A percentile compares a stretch with the other conserved stretches of the same genome.
Evolutionary conservation across 768 basidiomycete genomes (phyloP).

Genomic region (Gelatoporia subvermispora): DNA sequence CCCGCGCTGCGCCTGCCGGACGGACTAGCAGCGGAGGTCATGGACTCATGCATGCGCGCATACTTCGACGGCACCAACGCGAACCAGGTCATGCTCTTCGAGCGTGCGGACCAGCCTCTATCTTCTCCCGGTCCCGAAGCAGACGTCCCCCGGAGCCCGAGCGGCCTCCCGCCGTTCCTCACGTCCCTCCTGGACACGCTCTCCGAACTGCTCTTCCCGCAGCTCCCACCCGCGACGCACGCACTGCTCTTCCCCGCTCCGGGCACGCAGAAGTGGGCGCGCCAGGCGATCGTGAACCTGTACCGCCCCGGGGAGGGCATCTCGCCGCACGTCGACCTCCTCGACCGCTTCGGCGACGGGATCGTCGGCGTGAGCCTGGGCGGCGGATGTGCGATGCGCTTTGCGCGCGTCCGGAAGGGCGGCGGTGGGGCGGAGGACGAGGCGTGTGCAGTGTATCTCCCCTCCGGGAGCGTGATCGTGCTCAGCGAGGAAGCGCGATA

Average conservation of each 20-base stretch:
- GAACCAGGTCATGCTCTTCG: constrained; percentile 90
- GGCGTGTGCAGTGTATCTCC: constrained; percentile 59
- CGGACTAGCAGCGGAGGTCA: constrained; percentile 45
- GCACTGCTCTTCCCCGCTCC: constrained; percentile 55
- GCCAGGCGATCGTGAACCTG: constrained; percentile 87
- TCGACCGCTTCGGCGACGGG: constrained; percentile 80
- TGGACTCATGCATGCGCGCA: constrained; percentile 46
- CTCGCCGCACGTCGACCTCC: constrained; percentile 80
- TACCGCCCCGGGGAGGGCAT: constrained; percentile 91
- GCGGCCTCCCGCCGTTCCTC: constrained; percentile 55
- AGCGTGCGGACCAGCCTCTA: constrained; percentile 30
- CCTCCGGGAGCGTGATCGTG: constrained; percentile 70
- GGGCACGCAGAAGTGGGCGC: constrained; percentile 38
- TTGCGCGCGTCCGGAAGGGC: constrained; percentile 31
- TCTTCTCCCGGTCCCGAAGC: constrained; percentile 7
- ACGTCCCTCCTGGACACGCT: constrained; percentile 47
- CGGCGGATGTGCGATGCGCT: constrained; percentile 78
- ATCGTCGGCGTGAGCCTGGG: constrained; percentile 85
- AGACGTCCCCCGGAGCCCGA: constrained; percentile 14
- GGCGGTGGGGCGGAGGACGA: constrained; percentile 4
- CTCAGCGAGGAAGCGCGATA: constrained; percentile 81
- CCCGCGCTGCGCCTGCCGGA: constrained; percentile 46
- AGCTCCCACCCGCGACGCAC: constrained; percentile 46
- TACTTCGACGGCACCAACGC: constrained; percentile 48
- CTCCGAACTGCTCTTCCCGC: constrained; percentile 41